These are phyloP conservation scores for Fusarium guadeloupense DNA, from an alignment of 2,329 filamentous ascomycete species.

Conservation along the genomic window DNA sequence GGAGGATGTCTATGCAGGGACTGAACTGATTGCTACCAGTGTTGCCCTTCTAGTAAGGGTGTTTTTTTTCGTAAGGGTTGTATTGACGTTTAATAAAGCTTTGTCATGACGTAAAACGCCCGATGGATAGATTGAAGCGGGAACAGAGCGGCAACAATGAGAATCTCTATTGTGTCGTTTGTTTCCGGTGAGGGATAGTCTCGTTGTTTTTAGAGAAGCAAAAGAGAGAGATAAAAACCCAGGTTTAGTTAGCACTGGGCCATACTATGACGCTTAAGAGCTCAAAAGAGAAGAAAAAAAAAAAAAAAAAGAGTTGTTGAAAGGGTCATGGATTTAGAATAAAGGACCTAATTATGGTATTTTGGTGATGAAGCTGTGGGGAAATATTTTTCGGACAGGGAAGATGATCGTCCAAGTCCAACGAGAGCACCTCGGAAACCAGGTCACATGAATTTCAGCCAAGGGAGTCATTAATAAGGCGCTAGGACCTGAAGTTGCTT, in stretches of 20 bases:
- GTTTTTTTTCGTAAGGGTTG: conserved; percentile 16
- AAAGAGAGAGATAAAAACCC: not conserved
- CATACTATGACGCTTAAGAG: not conserved
- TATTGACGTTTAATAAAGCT: conserved; percentile 8
- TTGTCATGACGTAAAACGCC: conserved; percentile 24
- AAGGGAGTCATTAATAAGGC: not conserved
- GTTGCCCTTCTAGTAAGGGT: not conserved
- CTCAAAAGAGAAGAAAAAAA: too few species aligned
- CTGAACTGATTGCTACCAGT: not conserved
- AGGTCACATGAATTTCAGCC: conserved; percentile 3
- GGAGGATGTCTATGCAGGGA: not conserved
- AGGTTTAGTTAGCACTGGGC: not conserved
- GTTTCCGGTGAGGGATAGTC: not conserved
- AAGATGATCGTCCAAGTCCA: not conserved
- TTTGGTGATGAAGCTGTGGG: conserved; percentile 20
- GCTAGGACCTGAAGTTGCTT: not conserved
- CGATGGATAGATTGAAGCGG: not conserved
- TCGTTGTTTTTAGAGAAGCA: not conserved
- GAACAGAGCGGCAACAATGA: conserved; percentile 3
- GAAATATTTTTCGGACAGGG: conserved; percentile 3
- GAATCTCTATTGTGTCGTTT: too few species aligned
- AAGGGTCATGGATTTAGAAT: conserved; percentile 27
- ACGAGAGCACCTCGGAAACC: conserved; percentile 7
- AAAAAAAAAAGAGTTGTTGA: conserved; percentile 5
- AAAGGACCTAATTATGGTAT: not conserved